Conservation (phyloP, 352 stramenopile species). For the Phytophthora pini region DNA sequence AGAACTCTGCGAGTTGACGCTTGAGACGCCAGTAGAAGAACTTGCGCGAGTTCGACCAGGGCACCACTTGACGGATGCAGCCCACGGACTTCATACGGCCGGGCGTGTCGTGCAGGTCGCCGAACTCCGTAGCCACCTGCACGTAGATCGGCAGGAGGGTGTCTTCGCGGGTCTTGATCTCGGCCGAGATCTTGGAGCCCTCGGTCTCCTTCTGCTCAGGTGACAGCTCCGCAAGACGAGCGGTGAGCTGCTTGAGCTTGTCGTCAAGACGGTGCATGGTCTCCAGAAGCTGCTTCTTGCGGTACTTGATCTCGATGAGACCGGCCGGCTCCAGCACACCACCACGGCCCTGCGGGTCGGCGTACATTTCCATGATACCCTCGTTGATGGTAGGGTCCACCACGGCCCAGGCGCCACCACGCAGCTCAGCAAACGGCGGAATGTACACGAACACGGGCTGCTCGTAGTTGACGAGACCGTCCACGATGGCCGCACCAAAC, state of each 20-base stretch:
- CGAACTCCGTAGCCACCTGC: constrained; percentile 99
- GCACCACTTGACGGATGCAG: constrained; percentile 97
- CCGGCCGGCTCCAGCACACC: constrained; percentile 99
- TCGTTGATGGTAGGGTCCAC: constrained; percentile 99
- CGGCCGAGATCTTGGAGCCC: constrained; percentile 72
- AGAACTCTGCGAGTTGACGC: constrained; percentile 97
- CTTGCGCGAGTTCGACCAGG: constrained; percentile 93
- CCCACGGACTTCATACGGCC: constrained; percentile 99
- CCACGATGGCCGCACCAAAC: constrained; percentile 99
- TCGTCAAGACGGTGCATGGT: constrained; percentile 98
- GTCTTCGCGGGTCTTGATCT: constrained; percentile 94
- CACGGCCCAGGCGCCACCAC: constrained; percentile 99
- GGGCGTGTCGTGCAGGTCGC: constrained; percentile 99
- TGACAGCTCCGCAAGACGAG: constrained; percentile 61
- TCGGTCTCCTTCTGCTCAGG: constrained; percentile 58
- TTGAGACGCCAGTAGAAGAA: constrained; percentile 99
- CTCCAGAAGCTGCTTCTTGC: constrained; percentile 96
- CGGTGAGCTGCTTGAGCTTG: constrained; percentile 89
- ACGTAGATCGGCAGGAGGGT: constrained; percentile 97
- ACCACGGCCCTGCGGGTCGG: constrained; percentile 92
- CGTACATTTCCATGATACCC: constrained; percentile 99
- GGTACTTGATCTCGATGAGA: constrained; percentile 99
- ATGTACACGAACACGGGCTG: constrained; percentile 99
- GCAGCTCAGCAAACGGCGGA: constrained; percentile 98
- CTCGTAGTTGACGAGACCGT: constrained; percentile 98